Base-by-base conservation (phyloP, 371 early-diverging fungal genomes). In the Apophysomyces sp. region DNA sequence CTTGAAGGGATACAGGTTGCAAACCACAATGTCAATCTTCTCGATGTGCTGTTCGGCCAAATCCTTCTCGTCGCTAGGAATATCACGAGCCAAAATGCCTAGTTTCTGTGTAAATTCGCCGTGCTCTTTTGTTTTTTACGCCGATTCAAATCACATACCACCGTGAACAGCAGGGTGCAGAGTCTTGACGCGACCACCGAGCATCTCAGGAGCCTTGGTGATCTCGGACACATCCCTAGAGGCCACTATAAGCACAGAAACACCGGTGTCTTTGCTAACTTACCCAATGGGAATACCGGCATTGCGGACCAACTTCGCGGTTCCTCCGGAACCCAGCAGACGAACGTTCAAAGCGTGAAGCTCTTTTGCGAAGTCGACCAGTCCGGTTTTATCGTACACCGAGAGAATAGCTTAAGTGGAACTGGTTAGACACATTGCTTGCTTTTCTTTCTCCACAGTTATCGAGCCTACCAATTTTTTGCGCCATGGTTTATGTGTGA, bases 121-220 rank as follows among this genome's bases (percentile, higher is more conserved):
- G 7, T 61, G 32, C 13, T 57, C 7, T 59, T 18, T 52, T 31
- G 7, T 13, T 44, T 9, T 29, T 8, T 27, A n/a, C n/a, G n/a
- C n/a, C n/a, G 16, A 34, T 53, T 60, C 12, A 24, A n/a, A 40
- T 34, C 28, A 58, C 53, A 60, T 60, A 77, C 97, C 98, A 67
- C 98, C 98, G 71, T 98, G 98, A 57, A 98, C 96, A 61, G 96
- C 98, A 39, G 98, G 98, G 73, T 98, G 98, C 36, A 98, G 86
- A 13, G 98, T 98, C 87, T 98, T 98, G 72, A 98, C 98, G 65
- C 98, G 93, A 21, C 98, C 98, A 55, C 98, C 98, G 36, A 98
- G 86, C 94, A 98, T 98, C 77, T 98, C 98, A 34, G 98, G 98
- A 51, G 97, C 96, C 73, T 94, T 86, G 67, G 98, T 98, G 62